These are phyloP conservation scores for Hymenoscyphus fraxineus DNA, from an alignment of 2,329 filamentous ascomycete species.

Conservation along the genomic window DNA sequence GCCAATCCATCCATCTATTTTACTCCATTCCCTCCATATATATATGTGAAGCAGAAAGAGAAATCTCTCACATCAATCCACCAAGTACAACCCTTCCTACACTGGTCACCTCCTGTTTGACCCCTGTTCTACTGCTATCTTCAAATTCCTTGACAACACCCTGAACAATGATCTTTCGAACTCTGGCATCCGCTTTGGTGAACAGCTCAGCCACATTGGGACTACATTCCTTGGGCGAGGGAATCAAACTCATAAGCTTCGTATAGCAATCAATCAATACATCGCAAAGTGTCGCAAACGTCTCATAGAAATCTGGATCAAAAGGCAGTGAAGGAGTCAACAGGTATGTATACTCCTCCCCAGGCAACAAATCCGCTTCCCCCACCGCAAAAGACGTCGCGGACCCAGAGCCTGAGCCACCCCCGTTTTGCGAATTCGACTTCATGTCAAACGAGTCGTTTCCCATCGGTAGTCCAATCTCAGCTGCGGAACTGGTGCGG, in stretches of 20 bases:
- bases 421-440: conserved; percentile 39
- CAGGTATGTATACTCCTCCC: conserved; percentile 84
- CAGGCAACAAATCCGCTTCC: conserved; percentile 65
- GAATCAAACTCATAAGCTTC: conserved; percentile 69
- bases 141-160: conserved; percentile 91
- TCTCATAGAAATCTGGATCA: conserved; percentile 95
- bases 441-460: conserved; percentile 46
- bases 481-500: conserved; percentile 55
- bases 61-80: conserved; percentile 62
- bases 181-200: conserved; percentile 77
- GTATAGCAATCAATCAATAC: conserved; percentile 91
- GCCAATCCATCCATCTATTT: neutral
- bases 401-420: conserved; percentile 36
- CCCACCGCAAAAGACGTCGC: conserved; percentile 48
- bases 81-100: conserved; percentile 87
- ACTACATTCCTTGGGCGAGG: conserved; percentile 69
- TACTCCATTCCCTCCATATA: conserved; percentile 11
- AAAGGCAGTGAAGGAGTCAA: conserved; percentile 92
- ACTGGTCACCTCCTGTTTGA: conserved; percentile 77
- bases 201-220: conserved; percentile 77
- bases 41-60: neutral
- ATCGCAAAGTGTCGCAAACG: conserved; percentile 92
- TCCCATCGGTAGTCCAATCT: conserved; percentile 53
- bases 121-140: conserved; percentile 70
- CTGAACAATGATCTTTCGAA: conserved; percentile 85